phyloP scores from a whole-genome alignment of 2,329 filamentous ascomycete genomes.

The Claviceps sp. region DNA sequence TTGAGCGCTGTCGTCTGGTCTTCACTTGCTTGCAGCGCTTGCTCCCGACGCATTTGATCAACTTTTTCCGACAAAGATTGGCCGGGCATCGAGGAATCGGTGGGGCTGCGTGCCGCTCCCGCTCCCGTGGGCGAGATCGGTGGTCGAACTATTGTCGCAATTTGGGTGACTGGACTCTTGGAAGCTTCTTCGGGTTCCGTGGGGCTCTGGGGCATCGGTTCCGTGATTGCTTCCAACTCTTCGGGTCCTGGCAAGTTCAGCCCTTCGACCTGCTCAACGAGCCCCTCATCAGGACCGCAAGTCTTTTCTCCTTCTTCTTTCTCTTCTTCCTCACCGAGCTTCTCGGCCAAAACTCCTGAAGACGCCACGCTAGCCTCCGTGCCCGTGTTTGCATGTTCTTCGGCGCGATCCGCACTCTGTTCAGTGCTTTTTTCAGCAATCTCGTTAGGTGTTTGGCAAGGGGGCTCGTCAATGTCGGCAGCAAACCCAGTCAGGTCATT shows the following conservation, averaged over 20 bases:
- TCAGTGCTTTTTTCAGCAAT: slow-evolving; percentile 33
- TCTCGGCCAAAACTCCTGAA: slow-evolving; percentile 10
- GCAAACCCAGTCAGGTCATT: slow-evolving; percentile 52
- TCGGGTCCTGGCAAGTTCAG: slow-evolving; percentile 34
- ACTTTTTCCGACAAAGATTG: slow-evolving; percentile 31
- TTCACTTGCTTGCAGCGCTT: slow-evolving; percentile 18
- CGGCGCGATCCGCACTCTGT: slow-evolving; percentile 11
- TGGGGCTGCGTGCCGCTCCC: slow-evolving; percentile 8
- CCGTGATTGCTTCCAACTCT: slow-evolving; percentile 10
- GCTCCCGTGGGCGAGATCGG: slow-evolving; percentile 10
- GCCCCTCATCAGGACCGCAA: slow-evolving; percentile 18
- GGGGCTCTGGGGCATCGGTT: slow-evolving; percentile 5
- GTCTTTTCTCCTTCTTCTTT: slow-evolving; percentile 18
- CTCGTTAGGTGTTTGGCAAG: slow-evolving; percentile 32
- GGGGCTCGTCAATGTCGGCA: slow-evolving; percentile 34
- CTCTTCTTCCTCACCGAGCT: slow-evolving; percentile 14
- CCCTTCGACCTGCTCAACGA: slow-evolving; percentile 34
- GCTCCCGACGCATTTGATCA: slow-evolving; percentile 38
- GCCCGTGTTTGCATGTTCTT: slow-evolving; percentile 23
- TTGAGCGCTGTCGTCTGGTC: slow-evolving; percentile 13
- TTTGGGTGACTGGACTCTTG: background rate
- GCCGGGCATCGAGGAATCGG: slow-evolving; percentile 8
- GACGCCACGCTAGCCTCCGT: slow-evolving; percentile 19
- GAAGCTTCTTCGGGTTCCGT: background rate
- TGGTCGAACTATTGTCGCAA: slow-evolving; percentile 7